A percentile compares a stretch with the other conserved stretches of the same genome.
Evolutionary conservation across 306 rosid species (phyloP).

Genomic region (Prunus davidiana): DNA sequence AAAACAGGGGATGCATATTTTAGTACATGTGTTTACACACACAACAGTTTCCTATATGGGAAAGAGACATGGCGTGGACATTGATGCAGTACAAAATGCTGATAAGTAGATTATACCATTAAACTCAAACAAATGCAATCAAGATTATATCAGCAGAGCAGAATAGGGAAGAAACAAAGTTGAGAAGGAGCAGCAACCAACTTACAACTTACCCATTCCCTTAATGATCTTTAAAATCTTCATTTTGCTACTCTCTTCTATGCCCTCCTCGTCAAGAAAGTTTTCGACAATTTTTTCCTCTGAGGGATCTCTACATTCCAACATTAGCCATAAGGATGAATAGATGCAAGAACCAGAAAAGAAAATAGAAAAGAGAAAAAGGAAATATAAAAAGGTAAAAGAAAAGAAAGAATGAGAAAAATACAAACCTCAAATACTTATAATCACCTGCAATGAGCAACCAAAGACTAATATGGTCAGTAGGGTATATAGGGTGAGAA

Average conservation of each 20-base stretch:
- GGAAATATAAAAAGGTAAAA: not conserved
- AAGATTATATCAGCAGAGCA: not conserved
- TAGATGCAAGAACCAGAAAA: not conserved
- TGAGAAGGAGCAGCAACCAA: constrained; percentile 15
- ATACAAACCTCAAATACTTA: constrained; percentile 74
- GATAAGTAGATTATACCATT: not conserved
- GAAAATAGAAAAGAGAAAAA: not conserved
- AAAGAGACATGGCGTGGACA: not conserved
- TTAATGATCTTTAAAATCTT: constrained; percentile 57
- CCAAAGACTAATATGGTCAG: constrained; percentile 12
- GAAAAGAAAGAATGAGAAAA: constrained; percentile 12
- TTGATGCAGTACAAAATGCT: not conserved
- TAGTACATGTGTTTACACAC: not conserved
- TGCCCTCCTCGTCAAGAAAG: constrained; percentile 71
- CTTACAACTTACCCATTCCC: constrained; percentile 86
- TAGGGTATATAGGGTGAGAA: not conserved
- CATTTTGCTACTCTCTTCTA: constrained; percentile 53
- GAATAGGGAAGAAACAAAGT: not conserved
- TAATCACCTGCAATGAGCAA: constrained; percentile 59
- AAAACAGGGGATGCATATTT: not conserved
- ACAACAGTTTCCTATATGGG: not conserved
- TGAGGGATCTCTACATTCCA: constrained; percentile 57
- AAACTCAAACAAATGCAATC: not conserved
- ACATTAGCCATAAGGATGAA: not conserved
- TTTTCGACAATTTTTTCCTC: constrained; percentile 63